Conservation (phyloP, 768 basidiomycete species). For the Mycena olivaceomarginata region DNA sequence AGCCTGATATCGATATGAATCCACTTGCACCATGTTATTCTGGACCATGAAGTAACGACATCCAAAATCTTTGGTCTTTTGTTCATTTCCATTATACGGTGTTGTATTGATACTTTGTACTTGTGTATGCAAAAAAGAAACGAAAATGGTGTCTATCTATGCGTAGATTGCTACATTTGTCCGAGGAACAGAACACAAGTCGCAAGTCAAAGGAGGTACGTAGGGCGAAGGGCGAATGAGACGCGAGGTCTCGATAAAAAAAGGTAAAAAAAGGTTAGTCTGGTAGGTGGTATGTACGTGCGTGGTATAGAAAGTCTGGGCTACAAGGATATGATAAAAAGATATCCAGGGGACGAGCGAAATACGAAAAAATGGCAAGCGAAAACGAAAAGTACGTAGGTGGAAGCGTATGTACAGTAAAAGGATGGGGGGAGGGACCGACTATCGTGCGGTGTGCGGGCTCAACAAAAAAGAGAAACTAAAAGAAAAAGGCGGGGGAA, state of each 20-base stretch:
- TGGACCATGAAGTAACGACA: not conserved
- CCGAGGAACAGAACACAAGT: slow-evolving; percentile 26
- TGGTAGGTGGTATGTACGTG: slow-evolving; percentile 44
- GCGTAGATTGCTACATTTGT: slow-evolving; percentile 43
- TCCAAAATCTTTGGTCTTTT: not conserved
- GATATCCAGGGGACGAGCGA: slow-evolving; percentile 32
- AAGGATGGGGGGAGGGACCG: slow-evolving; percentile 44
- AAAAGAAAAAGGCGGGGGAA: slow-evolving; percentile 12
- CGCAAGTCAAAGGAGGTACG: not conserved
- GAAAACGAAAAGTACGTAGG: slow-evolving; percentile 43
- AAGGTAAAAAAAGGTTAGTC: slow-evolving; percentile 37
- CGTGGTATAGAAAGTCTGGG: slow-evolving; percentile 41
- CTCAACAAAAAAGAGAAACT: slow-evolving; percentile 48
- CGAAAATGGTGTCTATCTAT: slow-evolving; percentile 35
- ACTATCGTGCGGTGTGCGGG: slow-evolving; percentile 44
- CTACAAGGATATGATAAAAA: slow-evolving; percentile 43
- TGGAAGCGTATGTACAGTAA: slow-evolving; percentile 34
- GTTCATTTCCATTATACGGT: slow-evolving; percentile 27
- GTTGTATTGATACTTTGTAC: slow-evolving; percentile 39
- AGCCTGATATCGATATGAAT: not conserved
- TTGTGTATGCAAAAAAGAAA: slow-evolving; percentile 31
- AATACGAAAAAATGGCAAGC: slow-evolving; percentile 24
- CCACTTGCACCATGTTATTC: not conserved
- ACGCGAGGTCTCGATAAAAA: slow-evolving; percentile 45
- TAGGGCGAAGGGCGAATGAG: slow-evolving; percentile 30